These are phyloP conservation scores for Yamadazyma membranifaciens DNA, from an alignment of 1,139 yeast genomes.

Conservation along the genomic window DNA sequence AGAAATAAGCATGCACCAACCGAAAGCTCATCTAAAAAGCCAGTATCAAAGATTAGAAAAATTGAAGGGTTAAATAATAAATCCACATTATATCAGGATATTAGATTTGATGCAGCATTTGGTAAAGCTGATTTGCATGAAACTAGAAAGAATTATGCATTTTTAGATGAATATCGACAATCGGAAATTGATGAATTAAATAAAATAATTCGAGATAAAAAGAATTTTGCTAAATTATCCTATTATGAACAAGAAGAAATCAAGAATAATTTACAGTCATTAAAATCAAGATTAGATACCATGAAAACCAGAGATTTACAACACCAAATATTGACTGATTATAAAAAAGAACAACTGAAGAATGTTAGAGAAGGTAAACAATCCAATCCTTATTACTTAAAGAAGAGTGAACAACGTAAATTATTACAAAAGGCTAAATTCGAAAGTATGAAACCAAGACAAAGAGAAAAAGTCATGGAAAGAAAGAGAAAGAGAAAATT, in stretches of 20 bases:
- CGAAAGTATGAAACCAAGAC: conserved; percentile 77
- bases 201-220: conserved; percentile 53
- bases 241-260: conserved; percentile 53
- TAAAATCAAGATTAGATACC: conserved; percentile 75
- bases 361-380: conserved; percentile 49
- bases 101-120: conserved; percentile 85
- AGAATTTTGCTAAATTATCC: conserved; percentile 42
- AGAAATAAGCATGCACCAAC: conserved; percentile 77
- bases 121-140: conserved; percentile 74
- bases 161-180: conserved; percentile 81
- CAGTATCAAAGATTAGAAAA: conserved; percentile 67
- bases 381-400: conserved; percentile 58
- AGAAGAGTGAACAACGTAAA: conserved; percentile 79
- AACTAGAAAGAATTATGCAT: conserved; percentile 74
- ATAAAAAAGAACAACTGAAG: conserved; percentile 47
- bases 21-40: conserved; percentile 67
- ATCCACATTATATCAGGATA: conserved; percentile 60
- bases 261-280: conserved; percentile 53
- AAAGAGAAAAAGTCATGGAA: conserved; percentile 86
- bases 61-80: conserved; percentile 67
- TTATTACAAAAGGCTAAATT: conserved; percentile 86
- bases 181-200: conserved; percentile 66
- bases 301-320: conserved; percentile 77
- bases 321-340: conserved; percentile 54
- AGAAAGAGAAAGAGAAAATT: conserved; percentile 90